Evolutionary conservation across 2,329 filamentous ascomycete genomes (phyloP).

Genomic region (Trichoderma citrinoviride): DNA sequence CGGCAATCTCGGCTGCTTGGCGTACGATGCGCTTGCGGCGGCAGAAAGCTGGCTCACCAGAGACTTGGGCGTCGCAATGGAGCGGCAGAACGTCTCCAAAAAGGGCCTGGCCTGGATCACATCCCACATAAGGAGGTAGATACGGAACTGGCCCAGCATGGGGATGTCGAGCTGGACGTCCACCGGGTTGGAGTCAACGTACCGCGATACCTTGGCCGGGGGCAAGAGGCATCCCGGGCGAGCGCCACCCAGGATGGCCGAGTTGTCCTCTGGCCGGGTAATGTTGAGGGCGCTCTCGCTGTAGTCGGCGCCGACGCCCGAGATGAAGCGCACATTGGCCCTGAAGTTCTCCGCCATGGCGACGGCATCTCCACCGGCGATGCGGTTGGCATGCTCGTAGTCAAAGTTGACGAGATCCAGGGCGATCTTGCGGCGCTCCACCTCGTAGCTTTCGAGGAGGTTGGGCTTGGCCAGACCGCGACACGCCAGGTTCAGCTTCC

Average conservation of each 20-base stretch:
- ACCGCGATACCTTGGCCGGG: slow-evolving; percentile 69
- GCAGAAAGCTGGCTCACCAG: slow-evolving; percentile 59
- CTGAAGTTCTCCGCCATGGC: slow-evolving; percentile 67
- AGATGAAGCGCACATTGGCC: slow-evolving; percentile 70
- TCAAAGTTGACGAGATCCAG: slow-evolving; percentile 65
- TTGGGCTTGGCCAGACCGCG: slow-evolving; percentile 43
- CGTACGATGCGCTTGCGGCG: slow-evolving; percentile 61
- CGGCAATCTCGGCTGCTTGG: slow-evolving; percentile 53
- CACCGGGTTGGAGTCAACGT: slow-evolving; percentile 74
- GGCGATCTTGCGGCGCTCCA: slow-evolving; percentile 57
- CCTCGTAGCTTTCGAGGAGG: slow-evolving; percentile 50
- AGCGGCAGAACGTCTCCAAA: slow-evolving; percentile 56
- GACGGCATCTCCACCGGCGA: slow-evolving; percentile 59
- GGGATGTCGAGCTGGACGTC: slow-evolving; percentile 77
- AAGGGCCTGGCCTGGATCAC: slow-evolving; percentile 56
- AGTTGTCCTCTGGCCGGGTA: slow-evolving; percentile 32
- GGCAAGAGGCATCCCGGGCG: slow-evolving; percentile 57
- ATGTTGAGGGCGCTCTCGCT: slow-evolving; percentile 51
- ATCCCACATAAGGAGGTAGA: slow-evolving; percentile 68
- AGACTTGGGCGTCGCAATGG: slow-evolving; percentile 50
- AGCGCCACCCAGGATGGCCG: slow-evolving; percentile 46
- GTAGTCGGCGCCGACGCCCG: slow-evolving; percentile 66
- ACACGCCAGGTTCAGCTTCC: slow-evolving; percentile 51
- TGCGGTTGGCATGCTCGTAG: slow-evolving; percentile 55
- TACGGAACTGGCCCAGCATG: slow-evolving; percentile 71